Evolutionary conservation across 257 asterid genomes (phyloP).

Genomic region (Fraxinus anomala): DNA sequence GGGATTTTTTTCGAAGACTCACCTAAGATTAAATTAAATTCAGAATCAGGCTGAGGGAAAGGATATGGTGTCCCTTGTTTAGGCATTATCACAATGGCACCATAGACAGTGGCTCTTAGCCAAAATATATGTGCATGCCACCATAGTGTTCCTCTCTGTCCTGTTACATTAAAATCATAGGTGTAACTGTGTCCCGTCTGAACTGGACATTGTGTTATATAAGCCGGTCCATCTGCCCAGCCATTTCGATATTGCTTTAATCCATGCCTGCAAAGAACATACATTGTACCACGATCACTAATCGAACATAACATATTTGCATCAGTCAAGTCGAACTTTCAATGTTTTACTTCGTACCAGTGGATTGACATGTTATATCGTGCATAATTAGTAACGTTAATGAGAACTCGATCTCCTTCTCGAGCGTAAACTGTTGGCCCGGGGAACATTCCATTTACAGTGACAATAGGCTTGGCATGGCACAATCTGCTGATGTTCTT

Average conservation of each 20-base stretch:
- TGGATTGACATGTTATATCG: constrained; percentile 62
- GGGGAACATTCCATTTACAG: constrained; percentile 57
- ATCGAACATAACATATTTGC: not conserved
- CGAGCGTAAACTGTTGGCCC: constrained; percentile 59
- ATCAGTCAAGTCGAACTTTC: not conserved
- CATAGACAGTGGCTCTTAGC: constrained; percentile 66
- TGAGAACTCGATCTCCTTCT: constrained; percentile 52
- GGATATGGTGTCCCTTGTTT: constrained; percentile 47
- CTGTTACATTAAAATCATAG: constrained; percentile 49
- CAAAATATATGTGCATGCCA: constrained; percentile 65
- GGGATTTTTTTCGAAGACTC: not conserved
- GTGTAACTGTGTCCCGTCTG: constrained; percentile 47
- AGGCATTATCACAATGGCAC: constrained; percentile 58
- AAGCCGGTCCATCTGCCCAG: constrained; percentile 74
- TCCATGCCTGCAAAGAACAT: constrained; percentile 49
- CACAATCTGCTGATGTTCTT: constrained; percentile 51
- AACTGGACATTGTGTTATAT: constrained; percentile 58
- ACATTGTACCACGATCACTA: not conserved
- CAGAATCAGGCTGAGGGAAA: constrained; percentile 53
- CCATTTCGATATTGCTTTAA: constrained; percentile 51
- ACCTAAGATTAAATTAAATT: constrained; percentile 50
- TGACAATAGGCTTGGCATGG: constrained; percentile 54
- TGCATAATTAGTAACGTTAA: constrained; percentile 49
- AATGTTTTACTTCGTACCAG: constrained; percentile 31
- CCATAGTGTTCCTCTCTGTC: constrained; percentile 60